A percentile compares a stretch with the other conserved stretches of the same genome.
phyloP scores from a whole-genome alignment of 73 alveolate species.

The Effrenium voratum region DNA sequence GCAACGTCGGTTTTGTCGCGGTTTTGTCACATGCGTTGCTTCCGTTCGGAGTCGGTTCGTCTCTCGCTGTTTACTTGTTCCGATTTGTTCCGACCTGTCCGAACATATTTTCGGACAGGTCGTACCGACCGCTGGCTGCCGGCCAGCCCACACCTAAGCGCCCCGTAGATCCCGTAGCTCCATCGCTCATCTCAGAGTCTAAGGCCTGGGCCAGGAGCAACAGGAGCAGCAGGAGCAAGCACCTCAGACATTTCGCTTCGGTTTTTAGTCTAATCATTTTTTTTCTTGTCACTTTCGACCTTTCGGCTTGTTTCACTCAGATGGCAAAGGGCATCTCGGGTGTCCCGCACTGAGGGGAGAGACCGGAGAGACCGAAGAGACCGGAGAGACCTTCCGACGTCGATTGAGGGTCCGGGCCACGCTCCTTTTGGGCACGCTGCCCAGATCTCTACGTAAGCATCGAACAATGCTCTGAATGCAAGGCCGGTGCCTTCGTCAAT shows the following conservation, averaged over 20 bases:
- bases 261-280: background rate
- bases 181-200: background rate
- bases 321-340: constrained; percentile 49
- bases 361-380: no score
- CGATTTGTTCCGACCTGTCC: background rate
- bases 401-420: no score
- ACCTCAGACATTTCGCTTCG: background rate
- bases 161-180: background rate
- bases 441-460: no score
- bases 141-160: constrained; percentile 34
- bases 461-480: no score
- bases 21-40: background rate
- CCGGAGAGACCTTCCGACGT: no score
- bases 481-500: no score
- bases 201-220: background rate
- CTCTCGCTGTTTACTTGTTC: background rate
- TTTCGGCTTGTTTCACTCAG: constrained; percentile 33
- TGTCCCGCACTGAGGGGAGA: background rate
- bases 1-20: background rate
- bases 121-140: constrained; percentile 75
- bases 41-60: background rate
- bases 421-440: no score
- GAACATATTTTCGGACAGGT: constrained; percentile 28
- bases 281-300: background rate
- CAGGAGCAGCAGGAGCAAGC: constrained; percentile 4